phyloP scores from a whole-genome alignment of 2,329 filamentous ascomycete genomes.

The Diaporthe vaccinii region DNA sequence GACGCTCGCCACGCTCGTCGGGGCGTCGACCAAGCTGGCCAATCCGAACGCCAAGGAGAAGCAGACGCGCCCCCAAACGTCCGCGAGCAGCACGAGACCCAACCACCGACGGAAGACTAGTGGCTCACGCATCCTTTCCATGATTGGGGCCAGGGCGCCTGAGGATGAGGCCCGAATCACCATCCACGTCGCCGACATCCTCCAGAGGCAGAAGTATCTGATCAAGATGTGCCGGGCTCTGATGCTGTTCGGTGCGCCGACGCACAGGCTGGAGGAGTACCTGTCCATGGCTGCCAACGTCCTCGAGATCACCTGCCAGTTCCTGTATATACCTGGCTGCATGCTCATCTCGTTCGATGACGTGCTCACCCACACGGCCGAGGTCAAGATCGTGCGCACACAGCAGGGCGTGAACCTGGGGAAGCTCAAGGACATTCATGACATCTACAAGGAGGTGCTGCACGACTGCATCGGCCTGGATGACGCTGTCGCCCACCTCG shows the following conservation, averaged over 20 bases:
- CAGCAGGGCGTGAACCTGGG: slow-evolving; percentile 80
- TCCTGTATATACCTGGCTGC: slow-evolving; percentile 89
- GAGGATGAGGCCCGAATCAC: slow-evolving; percentile 60
- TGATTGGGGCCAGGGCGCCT: background rate
- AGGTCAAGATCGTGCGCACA: slow-evolving; percentile 80
- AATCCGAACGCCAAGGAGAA: slow-evolving; percentile 47
- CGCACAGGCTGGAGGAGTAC: slow-evolving; percentile 92
- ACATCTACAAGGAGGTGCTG: slow-evolving; percentile 84
- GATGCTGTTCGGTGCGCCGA: slow-evolving; percentile 92
- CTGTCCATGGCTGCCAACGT: slow-evolving; percentile 90
- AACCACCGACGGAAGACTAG: slow-evolving; percentile 19
- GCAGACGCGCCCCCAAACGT: background rate
- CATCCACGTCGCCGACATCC: slow-evolving; percentile 75
- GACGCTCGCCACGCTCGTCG: slow-evolving; percentile 61
- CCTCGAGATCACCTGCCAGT: slow-evolving; percentile 91
- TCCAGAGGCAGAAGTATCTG: slow-evolving; percentile 87
- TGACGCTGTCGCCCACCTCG: slow-evolving; percentile 74
- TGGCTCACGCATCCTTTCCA: slow-evolving; percentile 7
- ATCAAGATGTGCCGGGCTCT: slow-evolving; percentile 86
- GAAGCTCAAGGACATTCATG: slow-evolving; percentile 79
- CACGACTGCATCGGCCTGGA: slow-evolving; percentile 81
- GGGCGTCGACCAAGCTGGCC: slow-evolving; percentile 59
- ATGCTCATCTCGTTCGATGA: slow-evolving; percentile 97
- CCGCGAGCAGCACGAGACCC: background rate
- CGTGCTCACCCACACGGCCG: slow-evolving; percentile 78